Base-by-base conservation (phyloP, 495 filamentous ascomycete species). In the Neurospora discreta region DNA sequence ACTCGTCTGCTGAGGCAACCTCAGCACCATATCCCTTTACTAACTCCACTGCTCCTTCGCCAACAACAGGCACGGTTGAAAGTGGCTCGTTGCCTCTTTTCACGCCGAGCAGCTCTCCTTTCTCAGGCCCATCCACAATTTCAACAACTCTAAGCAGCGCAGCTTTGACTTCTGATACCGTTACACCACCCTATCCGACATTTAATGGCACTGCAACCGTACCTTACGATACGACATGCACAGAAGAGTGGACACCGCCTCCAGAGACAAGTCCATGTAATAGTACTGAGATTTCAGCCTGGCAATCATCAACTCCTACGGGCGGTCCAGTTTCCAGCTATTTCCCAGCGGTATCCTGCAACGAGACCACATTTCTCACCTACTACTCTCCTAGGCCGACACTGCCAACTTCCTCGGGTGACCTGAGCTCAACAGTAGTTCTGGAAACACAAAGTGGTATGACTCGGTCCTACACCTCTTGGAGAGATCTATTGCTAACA, bases 11-110 rank as follows among this genome's bases (percentile, higher is more conserved):
- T 30, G 73, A 46, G 68, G 60, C 71, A 39, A 71, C 46, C 52
- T 65, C 74, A 10, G 68, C 46, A 39, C 71, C 76, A 11, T 77
- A 74, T 71, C 73, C 77, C 2, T 58, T 72, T 10, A 41, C 46
- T n/a, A 79, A 79, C 44, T 77, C 77, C 26, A 78, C 75, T 60
- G 52, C 23, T 60, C 52, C 52, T 30, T 23, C 52, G 16, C 30
- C 23, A 5, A 13, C 52, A 16, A 60, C 52, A 60, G 52, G 52
- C 52, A 60, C 52, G 23, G 52, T 11, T 60, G 52, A 23, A 60
- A 30, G 52, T 60, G 23, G 23, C 23, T 60, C 52, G 23, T 30
- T 30, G 52, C 23, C 52, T 60, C 52, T 30, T 60, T 60, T 30
- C 52, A 60, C 52, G 23, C 15, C 38, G 30, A 60, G 67, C 44